Conservation (phyloP, 2,329 filamentous ascomycete genomes). For the Trichoderma asperellum region DNA sequence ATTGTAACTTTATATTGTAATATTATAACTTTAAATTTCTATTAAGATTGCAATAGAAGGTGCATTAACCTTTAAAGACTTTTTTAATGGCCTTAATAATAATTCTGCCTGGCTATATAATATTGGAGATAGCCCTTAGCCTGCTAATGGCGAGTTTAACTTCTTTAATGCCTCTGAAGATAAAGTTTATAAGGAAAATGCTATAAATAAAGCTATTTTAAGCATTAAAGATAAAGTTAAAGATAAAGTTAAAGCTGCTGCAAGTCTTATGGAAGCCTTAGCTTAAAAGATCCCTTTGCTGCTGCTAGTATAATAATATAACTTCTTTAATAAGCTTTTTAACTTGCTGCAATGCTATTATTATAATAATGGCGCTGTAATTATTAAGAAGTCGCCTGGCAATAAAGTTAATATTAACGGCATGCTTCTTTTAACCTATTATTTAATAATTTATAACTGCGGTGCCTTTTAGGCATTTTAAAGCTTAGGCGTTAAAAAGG, state of each 20-base stretch:
- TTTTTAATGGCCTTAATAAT: too few relatives aligned
- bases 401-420: background rate
- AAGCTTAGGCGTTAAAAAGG: too few relatives aligned
- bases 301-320: background rate
- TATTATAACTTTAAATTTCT: too few relatives aligned
- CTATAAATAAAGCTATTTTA: background rate
- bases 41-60: too few relatives aligned
- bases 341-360: background rate
- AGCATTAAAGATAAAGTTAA: background rate
- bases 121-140: too few relatives aligned
- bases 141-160: too few relatives aligned
- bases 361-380: background rate
- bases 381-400: background rate
- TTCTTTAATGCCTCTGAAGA: background rate
- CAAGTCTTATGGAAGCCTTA: background rate
- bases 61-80: too few relatives aligned
- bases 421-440: background rate
- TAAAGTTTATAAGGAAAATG: background rate
- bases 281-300: background rate
- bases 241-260: background rate
- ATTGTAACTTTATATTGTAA: too few relatives aligned
- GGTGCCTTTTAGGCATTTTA: background rate
- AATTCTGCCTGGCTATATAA: too few relatives aligned
- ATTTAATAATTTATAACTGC: background rate
- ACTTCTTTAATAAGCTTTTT: background rate